Conservation (phyloP, 1,284 basidiomycete species). For the Apiotrichum brassicae region DNA sequence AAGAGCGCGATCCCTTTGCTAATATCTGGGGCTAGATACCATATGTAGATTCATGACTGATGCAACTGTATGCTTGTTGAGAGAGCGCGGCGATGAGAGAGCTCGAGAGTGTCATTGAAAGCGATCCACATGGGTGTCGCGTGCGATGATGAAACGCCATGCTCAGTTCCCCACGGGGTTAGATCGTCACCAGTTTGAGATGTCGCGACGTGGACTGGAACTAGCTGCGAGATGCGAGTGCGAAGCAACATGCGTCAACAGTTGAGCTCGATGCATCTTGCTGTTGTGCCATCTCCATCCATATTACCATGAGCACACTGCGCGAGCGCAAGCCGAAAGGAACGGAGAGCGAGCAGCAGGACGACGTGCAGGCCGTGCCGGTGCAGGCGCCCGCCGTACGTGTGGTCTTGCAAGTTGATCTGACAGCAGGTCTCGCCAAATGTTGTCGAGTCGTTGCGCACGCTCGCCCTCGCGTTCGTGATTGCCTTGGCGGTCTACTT, state of each 20-base stretch:
- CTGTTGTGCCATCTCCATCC: neutral
- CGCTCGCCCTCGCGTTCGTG: neutral
- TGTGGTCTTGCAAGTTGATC: neutral
- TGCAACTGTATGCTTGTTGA: too few relatives aligned
- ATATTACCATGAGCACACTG: slow-evolving; percentile 1
- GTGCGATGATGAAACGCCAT: too few relatives aligned
- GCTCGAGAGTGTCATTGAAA: too few relatives aligned
- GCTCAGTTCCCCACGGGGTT: too few relatives aligned
- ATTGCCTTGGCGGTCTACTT: neutral
- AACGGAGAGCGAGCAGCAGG: neutral
- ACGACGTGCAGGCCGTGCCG: neutral
- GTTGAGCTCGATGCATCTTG: too few relatives aligned
- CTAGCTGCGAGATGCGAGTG: too few relatives aligned
- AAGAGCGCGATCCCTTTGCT: slow-evolving; percentile 36
- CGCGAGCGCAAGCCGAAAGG: slow-evolving; percentile 1
- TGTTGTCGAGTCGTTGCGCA: neutral
- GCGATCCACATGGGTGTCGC: too few relatives aligned
- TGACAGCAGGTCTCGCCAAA: neutral
- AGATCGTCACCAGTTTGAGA: too few relatives aligned
- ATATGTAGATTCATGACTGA: slow-evolving; percentile 1
- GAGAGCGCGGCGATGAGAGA: too few relatives aligned
- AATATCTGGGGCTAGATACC: slow-evolving; percentile 27
- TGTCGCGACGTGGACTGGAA: too few relatives aligned
- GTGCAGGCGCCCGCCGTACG: neutral
- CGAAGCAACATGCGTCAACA: too few relatives aligned